Evolutionary conservation across 805 yeast genomes (phyloP), one percentile per base, ranked within the genome.

Genomic region (Kazachstania martiniae): DNA sequence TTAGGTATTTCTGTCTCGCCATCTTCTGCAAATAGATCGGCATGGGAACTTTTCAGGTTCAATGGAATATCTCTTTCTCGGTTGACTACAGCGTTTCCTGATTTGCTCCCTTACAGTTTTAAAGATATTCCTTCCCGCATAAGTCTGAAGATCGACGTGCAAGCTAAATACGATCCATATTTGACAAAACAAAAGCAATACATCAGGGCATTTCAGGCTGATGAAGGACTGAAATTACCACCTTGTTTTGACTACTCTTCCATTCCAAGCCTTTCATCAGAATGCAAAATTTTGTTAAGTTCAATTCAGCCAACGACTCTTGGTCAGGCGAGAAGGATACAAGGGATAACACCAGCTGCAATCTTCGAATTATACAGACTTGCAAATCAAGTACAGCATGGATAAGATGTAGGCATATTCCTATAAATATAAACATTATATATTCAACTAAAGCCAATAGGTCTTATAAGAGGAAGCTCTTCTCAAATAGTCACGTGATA

Each of bases 261-360:
- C 10, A 44, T 78, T 31, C 66, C 72, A 12, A 72, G 83, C 0
- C 58, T 89, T n/a, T 81, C 94, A 2, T 65, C 71, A 17, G 96
- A 89, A 49, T 87, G 77, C 18, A 71, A 80, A 35, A 64, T 62
- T 12, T 58, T 81, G 8, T 62, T 91, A 34, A 82, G 84, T 46
- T 65, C 68, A 8, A 74, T 84, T 12, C 78, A 82, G 39, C 98
- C 98, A 0, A 72, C 73, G 33, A 91, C 96, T 0, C 73, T 91
- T 28, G 97, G 97, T 0, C 97, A 91, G 53, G 97, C 97, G 0
- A 69, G 94, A 51, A 66, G 97, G 44, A 80, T 89, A 9, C 94
- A 91, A 48, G 97, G 98, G 1, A 76, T 91, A 2, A 89, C 97
- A 0, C 95, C 97, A 0, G 89, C 95, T 0, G 91, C 95, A 0